Base-by-base conservation (phyloP, 805 yeast genomes). In the Schizosaccharomyces osmophilus region DNA sequence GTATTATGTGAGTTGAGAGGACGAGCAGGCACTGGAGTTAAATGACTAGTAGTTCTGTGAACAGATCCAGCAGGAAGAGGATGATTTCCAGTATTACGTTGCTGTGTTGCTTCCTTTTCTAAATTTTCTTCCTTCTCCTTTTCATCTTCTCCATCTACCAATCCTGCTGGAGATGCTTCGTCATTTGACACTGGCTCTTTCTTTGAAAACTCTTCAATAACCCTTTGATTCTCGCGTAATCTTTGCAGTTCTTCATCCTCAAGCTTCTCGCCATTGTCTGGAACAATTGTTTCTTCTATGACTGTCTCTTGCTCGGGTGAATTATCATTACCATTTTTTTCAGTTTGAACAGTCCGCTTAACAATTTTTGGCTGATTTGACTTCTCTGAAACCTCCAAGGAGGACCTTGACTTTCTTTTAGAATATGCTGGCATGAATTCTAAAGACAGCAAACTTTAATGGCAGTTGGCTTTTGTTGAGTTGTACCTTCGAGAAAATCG, bases 1-100 rank as follows among this genome's bases (percentile, higher is more conserved):
- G 36, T 51, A 26, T 51, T 29, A 26, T 51, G 57, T 8, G 36
- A 24, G 26, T 29, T 29, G 19, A 51, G n/a, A 24, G 57, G n/a
- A 22, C 57, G 31, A 22, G 57, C 57, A 9, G 57, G 36, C n/a
- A 51, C 26, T 11, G 57, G 57, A 17, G 57, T 29, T 13, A 51
- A 19, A 29, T 51, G 31, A 17, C 29, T 22, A 26, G 57, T 51
- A 8, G 26, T 29, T 17, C 57, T 22, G 26, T 51, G 57, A 22
- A 51, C 57, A 17, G 57, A 51, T 29, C 57, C 57, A 11, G 57
- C 57, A 51, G 57, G 57, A 51, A 51, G 57, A 24, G 57, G 57
- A 9, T 36, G 31, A 29, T 3, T 29, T 22, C 26, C 57, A 51
- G 31, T 29, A 51, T 51, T 22, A 1, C 15, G 15, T 19, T 22